These are phyloP conservation scores for Aaosphaeria arxii DNA, from an alignment of 2,329 filamentous ascomycete species.

Conservation along the genomic window DNA sequence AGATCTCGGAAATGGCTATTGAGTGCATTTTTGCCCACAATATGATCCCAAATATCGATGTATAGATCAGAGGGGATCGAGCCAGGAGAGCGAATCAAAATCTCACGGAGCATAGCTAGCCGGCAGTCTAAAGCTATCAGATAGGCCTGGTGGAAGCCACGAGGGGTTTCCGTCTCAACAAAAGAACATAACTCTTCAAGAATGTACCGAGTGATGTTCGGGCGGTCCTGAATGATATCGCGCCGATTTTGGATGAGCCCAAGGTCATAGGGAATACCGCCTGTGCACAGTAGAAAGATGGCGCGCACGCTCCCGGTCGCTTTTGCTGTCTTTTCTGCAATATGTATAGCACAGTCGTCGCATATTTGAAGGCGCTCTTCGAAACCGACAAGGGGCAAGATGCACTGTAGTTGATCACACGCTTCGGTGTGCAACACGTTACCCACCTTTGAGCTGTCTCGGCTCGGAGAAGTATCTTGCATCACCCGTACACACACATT, in stretches of 20 bases:
- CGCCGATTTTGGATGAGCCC: slow-evolving; percentile 23
- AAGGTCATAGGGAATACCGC: slow-evolving; percentile 10
- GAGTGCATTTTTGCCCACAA: slow-evolving; percentile 64
- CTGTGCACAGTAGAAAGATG: slow-evolving; percentile 32
- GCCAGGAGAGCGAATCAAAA: slow-evolving; percentile 61
- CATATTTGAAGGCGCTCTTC: slow-evolving; percentile 63
- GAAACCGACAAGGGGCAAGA: slow-evolving; percentile 58
- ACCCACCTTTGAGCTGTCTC: slow-evolving; percentile 55
- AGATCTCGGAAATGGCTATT: slow-evolving; percentile 60
- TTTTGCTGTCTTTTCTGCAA: slow-evolving; percentile 60
- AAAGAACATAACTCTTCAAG: slow-evolving; percentile 40
- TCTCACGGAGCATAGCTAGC: slow-evolving; percentile 55
- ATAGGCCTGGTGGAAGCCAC: slow-evolving; percentile 9
- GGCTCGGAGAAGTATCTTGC: slow-evolving; percentile 63
- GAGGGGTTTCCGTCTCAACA: slow-evolving; percentile 18
- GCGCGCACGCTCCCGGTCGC: slow-evolving; percentile 73
- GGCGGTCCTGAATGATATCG: slow-evolving; percentile 2
- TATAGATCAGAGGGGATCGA: slow-evolving; percentile 63
- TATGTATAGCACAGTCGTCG: slow-evolving; percentile 64
- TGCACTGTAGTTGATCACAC: slow-evolving; percentile 56
- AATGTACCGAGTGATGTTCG: slow-evolving; percentile 22
- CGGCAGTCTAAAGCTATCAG: slow-evolving; percentile 26
- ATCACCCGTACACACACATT: slow-evolving; percentile 65
- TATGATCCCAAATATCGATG: slow-evolving; percentile 65
- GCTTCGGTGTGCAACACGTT: slow-evolving; percentile 64